A percentile compares a stretch with the other conserved stretches of the same genome.
Conservation (phyloP, 306 rosid species). For the Boehmeria nivea region DNA sequence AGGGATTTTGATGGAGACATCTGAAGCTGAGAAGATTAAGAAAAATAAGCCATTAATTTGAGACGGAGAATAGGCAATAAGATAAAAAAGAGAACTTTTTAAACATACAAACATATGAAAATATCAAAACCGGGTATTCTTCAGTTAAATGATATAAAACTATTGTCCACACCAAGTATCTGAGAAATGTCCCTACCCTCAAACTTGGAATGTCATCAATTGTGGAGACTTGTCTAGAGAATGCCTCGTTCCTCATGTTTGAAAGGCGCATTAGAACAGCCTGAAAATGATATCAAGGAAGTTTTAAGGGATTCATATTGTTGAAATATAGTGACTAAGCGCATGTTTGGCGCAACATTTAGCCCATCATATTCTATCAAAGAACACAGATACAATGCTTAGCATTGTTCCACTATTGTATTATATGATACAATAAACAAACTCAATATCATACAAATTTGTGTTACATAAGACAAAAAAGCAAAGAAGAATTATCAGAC, state of each 20-base stretch:
- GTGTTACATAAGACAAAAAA: no score
- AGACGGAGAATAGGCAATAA: not conserved
- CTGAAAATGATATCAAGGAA: slow-evolving; percentile 46
- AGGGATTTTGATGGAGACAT: slow-evolving; percentile 59
- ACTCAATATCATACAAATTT: not conserved
- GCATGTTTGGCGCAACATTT: no score
- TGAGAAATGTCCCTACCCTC: slow-evolving; percentile 40
- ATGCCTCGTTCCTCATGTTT: slow-evolving; percentile 55
- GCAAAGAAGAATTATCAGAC: no score
- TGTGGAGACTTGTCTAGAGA: slow-evolving; percentile 49
- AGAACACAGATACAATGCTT: no score
- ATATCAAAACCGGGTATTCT: not conserved
- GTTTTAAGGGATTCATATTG: no score
- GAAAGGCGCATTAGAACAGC: slow-evolving; percentile 72
- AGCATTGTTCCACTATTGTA: no score
- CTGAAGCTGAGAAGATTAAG: slow-evolving; percentile 22
- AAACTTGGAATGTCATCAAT: slow-evolving; percentile 44
- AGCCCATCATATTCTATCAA: no score
- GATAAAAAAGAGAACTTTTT: not conserved
- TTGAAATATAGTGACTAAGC: no score
- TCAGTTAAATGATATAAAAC: not conserved
- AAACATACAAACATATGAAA: not conserved
- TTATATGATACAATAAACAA: no score
- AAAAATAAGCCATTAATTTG: not conserved
- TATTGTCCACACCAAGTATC: not conserved